phyloP scores from a whole-genome alignment of 2,329 filamentous ascomycete genomes.

The Cladophialophora carrionii region DNA sequence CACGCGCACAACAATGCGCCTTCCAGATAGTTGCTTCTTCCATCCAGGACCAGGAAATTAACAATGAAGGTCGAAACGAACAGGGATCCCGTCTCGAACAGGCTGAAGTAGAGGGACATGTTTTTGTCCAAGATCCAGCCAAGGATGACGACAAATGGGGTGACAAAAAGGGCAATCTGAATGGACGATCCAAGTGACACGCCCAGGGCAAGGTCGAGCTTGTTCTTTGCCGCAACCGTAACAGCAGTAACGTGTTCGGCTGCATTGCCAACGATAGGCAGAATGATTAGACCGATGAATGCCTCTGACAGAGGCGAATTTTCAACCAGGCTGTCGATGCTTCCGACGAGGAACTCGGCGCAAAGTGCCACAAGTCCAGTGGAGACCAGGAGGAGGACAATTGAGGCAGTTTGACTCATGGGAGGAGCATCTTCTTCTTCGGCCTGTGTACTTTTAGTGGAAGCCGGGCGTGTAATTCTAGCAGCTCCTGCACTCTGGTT shows the following conservation, averaged over 20 bases:
- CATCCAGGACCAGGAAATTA: conserved; percentile 66
- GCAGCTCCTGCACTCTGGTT: not conserved
- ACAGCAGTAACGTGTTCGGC: conserved; percentile 68
- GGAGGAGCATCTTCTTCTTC: conserved; percentile 56
- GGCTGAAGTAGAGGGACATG: conserved; percentile 81
- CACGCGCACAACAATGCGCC: conserved; percentile 62
- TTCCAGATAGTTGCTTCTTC: conserved; percentile 64
- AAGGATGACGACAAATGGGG: conserved; percentile 64
- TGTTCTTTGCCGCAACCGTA: conserved; percentile 65
- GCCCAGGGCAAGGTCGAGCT: conserved; percentile 68
- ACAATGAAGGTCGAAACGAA: conserved; percentile 60
- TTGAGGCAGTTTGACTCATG: conserved; percentile 70
- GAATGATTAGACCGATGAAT: conserved; percentile 66
- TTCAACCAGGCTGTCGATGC: conserved; percentile 59
- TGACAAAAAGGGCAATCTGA: conserved; percentile 66
- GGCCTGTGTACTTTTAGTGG: conserved; percentile 8
- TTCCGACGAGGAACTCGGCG: conserved; percentile 66
- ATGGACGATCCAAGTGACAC: conserved; percentile 69
- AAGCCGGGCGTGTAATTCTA: conserved; percentile 8
- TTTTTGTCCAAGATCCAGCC: conserved; percentile 64
- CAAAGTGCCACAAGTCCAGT: conserved; percentile 81
- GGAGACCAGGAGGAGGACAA: conserved; percentile 69
- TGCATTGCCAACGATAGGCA: conserved; percentile 68
- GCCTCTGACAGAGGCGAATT: conserved; percentile 57
- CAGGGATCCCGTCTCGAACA: conserved; percentile 75